phyloP scores from a whole-genome alignment of 2,329 filamentous ascomycete species.

The Fusarium verticillioides region DNA sequence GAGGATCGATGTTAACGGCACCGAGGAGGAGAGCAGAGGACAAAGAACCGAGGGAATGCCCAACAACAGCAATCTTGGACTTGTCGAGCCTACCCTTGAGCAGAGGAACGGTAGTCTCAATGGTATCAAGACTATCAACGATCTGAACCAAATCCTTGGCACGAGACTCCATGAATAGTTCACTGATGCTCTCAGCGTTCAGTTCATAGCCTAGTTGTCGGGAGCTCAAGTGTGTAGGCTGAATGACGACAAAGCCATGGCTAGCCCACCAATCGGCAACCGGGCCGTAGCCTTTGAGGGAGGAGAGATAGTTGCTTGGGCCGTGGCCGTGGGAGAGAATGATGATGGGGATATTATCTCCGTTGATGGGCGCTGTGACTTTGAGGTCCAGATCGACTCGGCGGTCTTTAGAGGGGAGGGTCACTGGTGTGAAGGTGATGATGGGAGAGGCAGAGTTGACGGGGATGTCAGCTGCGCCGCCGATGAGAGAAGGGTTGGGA shows the following conservation, averaged over 20 bases:
- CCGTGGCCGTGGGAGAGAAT: conserved; percentile 45
- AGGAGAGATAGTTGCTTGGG: conserved; percentile 42
- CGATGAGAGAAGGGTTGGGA: conserved; percentile 36
- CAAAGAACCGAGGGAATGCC: conserved; percentile 41
- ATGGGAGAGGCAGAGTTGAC: conserved; percentile 31
- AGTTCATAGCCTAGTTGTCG: conserved; percentile 16
- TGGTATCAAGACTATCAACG: conserved; percentile 38
- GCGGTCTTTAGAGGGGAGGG: conserved; percentile 25
- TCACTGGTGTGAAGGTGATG: conserved; percentile 40
- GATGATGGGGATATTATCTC: conserved; percentile 38
- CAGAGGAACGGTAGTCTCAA: conserved; percentile 37
- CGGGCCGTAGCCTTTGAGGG: conserved; percentile 40
- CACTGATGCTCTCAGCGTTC: conserved; percentile 9
- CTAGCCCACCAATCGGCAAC: conserved; percentile 43
- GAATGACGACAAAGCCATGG: conserved; percentile 45
- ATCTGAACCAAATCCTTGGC: conserved; percentile 38
- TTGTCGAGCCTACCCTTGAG: conserved; percentile 41
- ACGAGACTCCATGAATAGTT: conserved; percentile 39
- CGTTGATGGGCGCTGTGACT: conserved; percentile 28
- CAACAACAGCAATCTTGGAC: conserved; percentile 37
- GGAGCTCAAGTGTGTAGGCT: conserved; percentile 44
- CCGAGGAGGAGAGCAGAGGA: conserved; percentile 38
- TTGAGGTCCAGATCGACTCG: conserved; percentile 42
- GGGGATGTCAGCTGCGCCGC: conserved; percentile 39
- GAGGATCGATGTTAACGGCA: conserved; percentile 37